Evolutionary conservation across 371 early-diverging fungal species (phyloP).

Genomic region (Mucor racemosus): DNA sequence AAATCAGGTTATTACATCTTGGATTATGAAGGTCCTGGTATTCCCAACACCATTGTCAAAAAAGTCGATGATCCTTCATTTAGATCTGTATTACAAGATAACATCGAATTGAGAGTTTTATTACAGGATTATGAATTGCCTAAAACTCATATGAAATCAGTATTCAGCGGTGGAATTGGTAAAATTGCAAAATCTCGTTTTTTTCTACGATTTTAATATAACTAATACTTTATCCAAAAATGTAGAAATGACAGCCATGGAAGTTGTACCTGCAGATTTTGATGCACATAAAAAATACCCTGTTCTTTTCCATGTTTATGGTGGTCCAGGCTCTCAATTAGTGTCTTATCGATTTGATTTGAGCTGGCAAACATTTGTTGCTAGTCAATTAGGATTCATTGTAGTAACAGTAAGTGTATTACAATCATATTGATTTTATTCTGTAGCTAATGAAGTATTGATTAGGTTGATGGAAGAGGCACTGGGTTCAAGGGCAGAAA

Average conservation of each 20-base stretch:
- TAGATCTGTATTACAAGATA: slow-evolving; percentile 60
- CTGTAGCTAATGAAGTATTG: background rate
- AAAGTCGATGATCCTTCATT: slow-evolving; percentile 59
- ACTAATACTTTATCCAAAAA: background rate
- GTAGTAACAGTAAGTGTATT: slow-evolving; percentile 60
- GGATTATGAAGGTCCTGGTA: slow-evolving; percentile 84
- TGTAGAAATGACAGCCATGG: slow-evolving; percentile 83
- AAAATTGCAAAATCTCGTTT: background rate
- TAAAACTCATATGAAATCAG: slow-evolving; percentile 52
- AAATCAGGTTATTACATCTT: slow-evolving; percentile 76
- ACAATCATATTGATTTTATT: background rate
- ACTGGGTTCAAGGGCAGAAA: slow-evolving; percentile 87
- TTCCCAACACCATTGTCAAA: slow-evolving; percentile 81
- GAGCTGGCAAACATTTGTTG: slow-evolving; percentile 79
- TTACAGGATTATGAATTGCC: slow-evolving; percentile 65
- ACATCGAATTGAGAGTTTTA: slow-evolving; percentile 45
- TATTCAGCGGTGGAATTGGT: slow-evolving; percentile 63
- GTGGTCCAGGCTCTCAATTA: slow-evolving; percentile 92
- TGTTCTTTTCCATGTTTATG: slow-evolving; percentile 90
- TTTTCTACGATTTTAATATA: background rate
- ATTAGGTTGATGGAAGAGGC: slow-evolving; percentile 86
- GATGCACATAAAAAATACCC: slow-evolving; percentile 75
- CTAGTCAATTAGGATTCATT: slow-evolving; percentile 65
- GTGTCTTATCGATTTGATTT: slow-evolving; percentile 73
- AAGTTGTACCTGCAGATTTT: slow-evolving; percentile 85